Evolutionary conservation across 2,329 filamentous ascomycete species (phyloP).

Genomic region (Xylariomycetidae sp.): DNA sequence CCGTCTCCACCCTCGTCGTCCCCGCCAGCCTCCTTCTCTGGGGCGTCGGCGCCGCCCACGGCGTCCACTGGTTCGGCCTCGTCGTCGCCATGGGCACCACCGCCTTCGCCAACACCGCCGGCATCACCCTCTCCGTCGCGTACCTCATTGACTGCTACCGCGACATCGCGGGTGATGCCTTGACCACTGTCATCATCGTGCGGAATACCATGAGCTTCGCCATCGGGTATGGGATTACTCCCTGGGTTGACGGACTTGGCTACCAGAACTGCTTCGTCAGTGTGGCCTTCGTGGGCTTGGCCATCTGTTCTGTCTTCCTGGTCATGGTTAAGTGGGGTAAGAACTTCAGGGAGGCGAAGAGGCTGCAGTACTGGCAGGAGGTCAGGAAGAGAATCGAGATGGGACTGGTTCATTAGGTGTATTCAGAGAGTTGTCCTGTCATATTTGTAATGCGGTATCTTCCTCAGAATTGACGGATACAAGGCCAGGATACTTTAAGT

Average conservation of each 20-base stretch:
- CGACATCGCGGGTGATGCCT: slow-evolving; percentile 33
- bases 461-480: no score
- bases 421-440: no score
- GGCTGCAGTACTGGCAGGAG: slow-evolving; percentile 24
- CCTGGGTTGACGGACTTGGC: slow-evolving; percentile 36
- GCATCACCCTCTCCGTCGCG: slow-evolving; percentile 31
- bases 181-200: slow-evolving; percentile 34
- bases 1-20: slow-evolving; percentile 22
- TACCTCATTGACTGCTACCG: slow-evolving; percentile 37
- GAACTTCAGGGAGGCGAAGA: slow-evolving; percentile 21
- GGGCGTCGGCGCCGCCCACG: slow-evolving; percentile 28
- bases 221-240: slow-evolving; percentile 37
- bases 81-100: slow-evolving; percentile 34
- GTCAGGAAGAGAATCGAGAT: slow-evolving; percentile 23
- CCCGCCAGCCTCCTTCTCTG: slow-evolving; percentile 22
- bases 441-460: no score
- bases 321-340: slow-evolving; percentile 27
- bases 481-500: no score
- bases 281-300: slow-evolving; percentile 25
- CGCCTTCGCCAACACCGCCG: slow-evolving; percentile 28
- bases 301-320: slow-evolving; percentile 24
- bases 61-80: slow-evolving; percentile 36
- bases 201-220: slow-evolving; percentile 35
- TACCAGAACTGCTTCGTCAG: slow-evolving; percentile 39
- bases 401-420: slow-evolving; percentile 21